phyloP scores from a whole-genome alignment of 345 rosid genomes.

The Excoecaria cochinchinensis region DNA sequence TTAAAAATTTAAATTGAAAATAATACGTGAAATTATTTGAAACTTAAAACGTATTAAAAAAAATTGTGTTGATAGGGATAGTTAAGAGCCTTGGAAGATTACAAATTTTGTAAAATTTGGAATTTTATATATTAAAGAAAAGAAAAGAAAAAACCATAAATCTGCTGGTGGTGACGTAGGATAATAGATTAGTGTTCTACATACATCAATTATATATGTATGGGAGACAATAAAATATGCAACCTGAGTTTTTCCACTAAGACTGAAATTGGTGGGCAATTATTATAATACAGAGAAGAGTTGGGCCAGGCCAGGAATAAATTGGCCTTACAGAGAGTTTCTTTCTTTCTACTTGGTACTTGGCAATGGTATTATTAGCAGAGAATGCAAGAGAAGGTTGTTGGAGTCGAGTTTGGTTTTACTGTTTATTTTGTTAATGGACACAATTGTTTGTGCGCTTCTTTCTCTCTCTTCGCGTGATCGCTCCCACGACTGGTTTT shows the following conservation, averaged over 20 bases:
- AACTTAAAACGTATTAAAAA: no score
- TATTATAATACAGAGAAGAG: conserved; percentile 30
- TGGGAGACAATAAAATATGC: conserved; percentile 64
- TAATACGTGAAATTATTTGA: no score
- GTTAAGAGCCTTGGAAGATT: no score
- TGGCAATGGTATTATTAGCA: no score
- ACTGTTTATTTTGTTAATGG: conserved; percentile 7
- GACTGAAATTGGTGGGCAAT: conserved; percentile 42
- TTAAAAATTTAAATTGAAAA: no score
- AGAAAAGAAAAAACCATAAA: background rate
- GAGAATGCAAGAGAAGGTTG: background rate
- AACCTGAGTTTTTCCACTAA: conserved; percentile 59
- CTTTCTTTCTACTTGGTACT: background rate
- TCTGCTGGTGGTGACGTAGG: conserved; percentile 37
- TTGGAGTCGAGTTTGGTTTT: background rate
- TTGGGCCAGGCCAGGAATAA: conserved; percentile 8
- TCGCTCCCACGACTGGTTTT: background rate
- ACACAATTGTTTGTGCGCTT: background rate
- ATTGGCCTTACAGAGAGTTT: conserved; percentile 1
- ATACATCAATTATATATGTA: conserved; percentile 20
- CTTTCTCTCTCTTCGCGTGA: conserved; percentile 10
- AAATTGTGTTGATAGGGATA: no score
- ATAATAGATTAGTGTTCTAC: background rate
- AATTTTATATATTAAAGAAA: background rate
- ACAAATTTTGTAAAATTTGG: no score